phyloP scores from a whole-genome alignment of 2,329 filamentous ascomycete genomes.

The Orbilia ellipsospora region DNA sequence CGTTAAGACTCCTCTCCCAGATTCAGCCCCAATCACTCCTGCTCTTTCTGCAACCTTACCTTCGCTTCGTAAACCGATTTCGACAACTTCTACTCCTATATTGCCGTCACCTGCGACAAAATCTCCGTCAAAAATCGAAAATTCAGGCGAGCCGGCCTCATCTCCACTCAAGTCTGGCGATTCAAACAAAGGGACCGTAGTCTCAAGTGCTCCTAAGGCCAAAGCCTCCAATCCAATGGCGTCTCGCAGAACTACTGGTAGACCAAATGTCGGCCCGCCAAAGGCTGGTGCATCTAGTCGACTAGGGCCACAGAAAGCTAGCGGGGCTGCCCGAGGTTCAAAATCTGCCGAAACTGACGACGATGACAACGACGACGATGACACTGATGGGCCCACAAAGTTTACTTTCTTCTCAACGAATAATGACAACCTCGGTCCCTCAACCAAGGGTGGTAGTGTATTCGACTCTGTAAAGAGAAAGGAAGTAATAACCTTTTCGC shows the following conservation, averaged over 20 bases:
- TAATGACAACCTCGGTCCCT: not conserved
- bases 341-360: not conserved
- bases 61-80: too few relatives aligned
- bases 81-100: not conserved
- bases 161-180: conserved; percentile 1
- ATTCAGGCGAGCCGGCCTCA: too few relatives aligned
- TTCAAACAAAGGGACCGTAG: not conserved
- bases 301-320: conserved; percentile 42
- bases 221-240: conserved; percentile 39
- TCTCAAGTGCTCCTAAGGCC: conserved; percentile 1
- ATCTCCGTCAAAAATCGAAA: not conserved
- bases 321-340: conserved; percentile 18
- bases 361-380: conserved; percentile 8
- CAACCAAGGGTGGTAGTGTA: conserved; percentile 16
- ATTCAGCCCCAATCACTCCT: conserved; percentile 32
- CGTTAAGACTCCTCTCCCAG: conserved; percentile 37
- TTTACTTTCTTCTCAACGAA: conserved; percentile 23
- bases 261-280: not conserved
- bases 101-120: not conserved
- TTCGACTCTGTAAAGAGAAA: conserved; percentile 7
- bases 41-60: not conserved
- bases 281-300: conserved; percentile 18
- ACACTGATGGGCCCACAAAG: not conserved
- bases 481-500: not conserved
- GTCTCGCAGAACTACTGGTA: conserved; percentile 18